Evolutionary conservation across 768 basidiomycete species (phyloP), one percentile per base, ranked within the genome.

Genomic region (Leucocoprinus sp.): DNA sequence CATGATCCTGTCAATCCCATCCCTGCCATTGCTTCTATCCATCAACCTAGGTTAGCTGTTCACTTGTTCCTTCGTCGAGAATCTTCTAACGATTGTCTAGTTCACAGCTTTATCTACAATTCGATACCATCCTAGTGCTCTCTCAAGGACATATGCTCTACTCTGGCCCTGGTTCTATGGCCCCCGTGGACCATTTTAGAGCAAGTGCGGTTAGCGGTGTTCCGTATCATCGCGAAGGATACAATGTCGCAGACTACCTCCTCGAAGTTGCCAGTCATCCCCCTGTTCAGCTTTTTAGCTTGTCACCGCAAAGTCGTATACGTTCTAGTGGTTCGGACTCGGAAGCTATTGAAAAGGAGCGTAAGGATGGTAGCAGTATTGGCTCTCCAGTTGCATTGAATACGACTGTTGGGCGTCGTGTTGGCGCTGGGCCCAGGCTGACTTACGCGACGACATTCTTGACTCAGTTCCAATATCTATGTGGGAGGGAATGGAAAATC

Each of bases 161-260:
- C 64, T 78, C 74, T 15, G 93, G 93, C 2, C 71, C 76, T 0
- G 92, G 92, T 2, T 75, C 76, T 0, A 74, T 82, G 45, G 71
- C 74, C 0, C 89, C 92, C 0, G 76, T 73, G 0, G 73, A 76
- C 8, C 72, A 85, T 58, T 87, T 93, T 56, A 68, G 75, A 1
- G 64, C 54, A 17, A 60, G 66, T 18, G 71, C 73, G 4, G 51
- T 63, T 3, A 61, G 55, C 1, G 57, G 62, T 3, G 64, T 74
- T 3, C 66, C 64, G 5, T 64, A 73, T 8, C 90, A 81, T 55
- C 83, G 76, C 6, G 71, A 79, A 39, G 91, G 89, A 0, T 93
- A 93, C 66, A 96, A 96, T 55, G 76, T 93, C 14, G 92, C 93
- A 0, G 93, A 97, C 59, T 88, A 93, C 56, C 73, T 96, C 8